Percentiles rank a stretch among this genome's conserved stretches.
Conservation (phyloP, 805 yeast genomes). For the Wickerhamiella shivajii region DNA sequence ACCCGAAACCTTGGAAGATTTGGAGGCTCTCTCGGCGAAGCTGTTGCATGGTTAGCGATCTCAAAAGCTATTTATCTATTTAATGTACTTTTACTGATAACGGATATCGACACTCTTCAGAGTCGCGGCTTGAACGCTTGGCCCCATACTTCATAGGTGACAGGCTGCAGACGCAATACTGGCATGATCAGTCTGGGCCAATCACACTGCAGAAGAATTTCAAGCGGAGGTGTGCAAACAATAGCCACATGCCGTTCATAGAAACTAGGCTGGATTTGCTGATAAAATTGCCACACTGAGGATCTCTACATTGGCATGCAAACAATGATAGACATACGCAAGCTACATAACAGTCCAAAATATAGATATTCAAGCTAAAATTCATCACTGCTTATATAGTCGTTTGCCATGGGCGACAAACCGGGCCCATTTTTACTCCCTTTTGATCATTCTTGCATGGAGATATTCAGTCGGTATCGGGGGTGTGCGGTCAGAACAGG, state of each 20-base stretch:
- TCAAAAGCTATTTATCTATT: too few species aligned
- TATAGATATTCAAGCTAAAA: not conserved
- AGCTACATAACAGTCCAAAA: not conserved
- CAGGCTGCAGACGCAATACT: not conserved
- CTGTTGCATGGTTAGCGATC: conserved; percentile 17
- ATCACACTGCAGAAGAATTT: not conserved
- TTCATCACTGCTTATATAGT: not conserved
- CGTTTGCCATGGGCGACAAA: not conserved
- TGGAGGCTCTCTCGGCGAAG: conserved; percentile 46
- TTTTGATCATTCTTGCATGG: not conserved
- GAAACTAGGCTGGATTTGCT: too few species aligned
- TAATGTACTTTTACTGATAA: not conserved
- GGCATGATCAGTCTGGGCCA: not conserved
- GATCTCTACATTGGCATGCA: too few species aligned
- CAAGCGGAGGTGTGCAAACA: not conserved
- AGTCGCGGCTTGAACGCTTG: not conserved
- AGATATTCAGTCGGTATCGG: not conserved
- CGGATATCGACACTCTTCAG: not conserved
- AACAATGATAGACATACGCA: too few species aligned
- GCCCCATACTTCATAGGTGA: not conserved
- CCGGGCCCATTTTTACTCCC: not conserved
- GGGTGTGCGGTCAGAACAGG: too few species aligned
- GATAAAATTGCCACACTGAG: too few species aligned
- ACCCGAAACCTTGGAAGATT: conserved; percentile 83
- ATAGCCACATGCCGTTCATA: too few species aligned